Evolutionary conservation across 140 eudicot genomes (phyloP), one percentile per base, ranked within the genome.

Genomic region (Flaveria floridana): DNA sequence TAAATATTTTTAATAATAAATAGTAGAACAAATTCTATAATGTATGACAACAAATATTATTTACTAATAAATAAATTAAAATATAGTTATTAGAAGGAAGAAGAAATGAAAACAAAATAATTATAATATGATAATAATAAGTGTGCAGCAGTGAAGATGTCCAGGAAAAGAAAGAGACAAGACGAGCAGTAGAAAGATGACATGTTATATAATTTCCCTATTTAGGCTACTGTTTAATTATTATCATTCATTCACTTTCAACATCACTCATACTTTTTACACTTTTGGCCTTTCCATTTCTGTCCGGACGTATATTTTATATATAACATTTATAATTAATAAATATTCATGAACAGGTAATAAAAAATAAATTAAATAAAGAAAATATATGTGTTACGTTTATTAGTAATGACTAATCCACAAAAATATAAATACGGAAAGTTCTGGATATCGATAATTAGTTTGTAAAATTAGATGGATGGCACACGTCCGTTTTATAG

Each of bases 181-280:
- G 83, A 79, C 83, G 79, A 73, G 83, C 68, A 63, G 75, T 44
- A 15, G 83, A 79, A 79, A 79, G 75, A 79, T 73, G 83, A 79
- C 83, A 16, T 73, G 68, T 79, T 73, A 79, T 79, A 73, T 79
- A 79, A 79, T 79, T 73, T 79, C 76, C 79, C 66, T 79, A 73
- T 73, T 65, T 56, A 79, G 83, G 55, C 75, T 73, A 79, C 79
- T 65, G 71, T 73, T 79, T 65, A 79, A 72, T 72, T 37, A 79
- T 79, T 73, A 64, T 52, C 76, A 61, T 56, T 72, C 83, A 72
- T 73, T 73, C 75, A 73, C 83, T 72, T 79, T 79, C 82, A 72
- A 52, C 78, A 72, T 79, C 82, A 79, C 73, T 44, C 68, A 41
- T 46, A 62, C 66, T 73, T 65, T 65, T 65, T 34, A 65, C 70